A percentile compares a stretch with the other conserved stretches of the same genome.
Evolutionary conservation across 768 basidiomycete species (phyloP).

Genomic region (Pleurotus djamor): DNA sequence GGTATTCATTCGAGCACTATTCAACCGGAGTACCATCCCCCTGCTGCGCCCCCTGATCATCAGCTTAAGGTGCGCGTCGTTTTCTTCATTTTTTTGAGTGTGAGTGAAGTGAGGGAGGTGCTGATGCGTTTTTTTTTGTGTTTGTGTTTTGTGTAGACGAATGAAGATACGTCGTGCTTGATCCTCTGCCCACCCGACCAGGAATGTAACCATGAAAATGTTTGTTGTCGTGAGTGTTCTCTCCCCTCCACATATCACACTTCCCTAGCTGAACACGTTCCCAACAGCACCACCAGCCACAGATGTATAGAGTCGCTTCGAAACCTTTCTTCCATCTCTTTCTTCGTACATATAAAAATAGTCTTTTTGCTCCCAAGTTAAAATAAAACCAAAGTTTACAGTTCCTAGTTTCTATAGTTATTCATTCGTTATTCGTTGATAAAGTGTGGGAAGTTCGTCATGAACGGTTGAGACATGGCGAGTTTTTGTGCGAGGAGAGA

Average conservation of each 20-base stretch:
- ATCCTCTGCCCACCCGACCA: slow-evolving; percentile 71
- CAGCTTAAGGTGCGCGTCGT: slow-evolving; percentile 39
- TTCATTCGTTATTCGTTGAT: slow-evolving; percentile 26
- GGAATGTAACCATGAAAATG: slow-evolving; percentile 66
- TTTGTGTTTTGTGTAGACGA: slow-evolving; percentile 31
- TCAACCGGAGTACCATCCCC: slow-evolving; percentile 77
- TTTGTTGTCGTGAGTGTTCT: slow-evolving; percentile 72
- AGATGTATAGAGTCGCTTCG: slow-evolving; percentile 8
- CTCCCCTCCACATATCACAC: not conserved
- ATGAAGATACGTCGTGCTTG: slow-evolving; percentile 59
- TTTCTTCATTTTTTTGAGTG: not conserved
- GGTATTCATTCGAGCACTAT: slow-evolving; percentile 96
- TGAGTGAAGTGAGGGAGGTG: no score
- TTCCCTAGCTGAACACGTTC: not conserved
- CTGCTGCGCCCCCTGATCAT: slow-evolving; percentile 40
- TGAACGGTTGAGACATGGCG: slow-evolving; percentile 59
- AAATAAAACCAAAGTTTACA: no score
- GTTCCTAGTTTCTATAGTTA: not conserved
- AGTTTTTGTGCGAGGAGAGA: slow-evolving; percentile 57
- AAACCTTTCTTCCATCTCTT: not conserved
- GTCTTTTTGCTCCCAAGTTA: not conserved
- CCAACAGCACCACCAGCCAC: slow-evolving; percentile 10
- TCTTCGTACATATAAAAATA: not conserved
- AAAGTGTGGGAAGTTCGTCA: slow-evolving; percentile 75
- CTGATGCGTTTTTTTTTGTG: not conserved